Conservation (phyloP, 768 basidiomycete species). For the Hericium coralloides region DNA sequence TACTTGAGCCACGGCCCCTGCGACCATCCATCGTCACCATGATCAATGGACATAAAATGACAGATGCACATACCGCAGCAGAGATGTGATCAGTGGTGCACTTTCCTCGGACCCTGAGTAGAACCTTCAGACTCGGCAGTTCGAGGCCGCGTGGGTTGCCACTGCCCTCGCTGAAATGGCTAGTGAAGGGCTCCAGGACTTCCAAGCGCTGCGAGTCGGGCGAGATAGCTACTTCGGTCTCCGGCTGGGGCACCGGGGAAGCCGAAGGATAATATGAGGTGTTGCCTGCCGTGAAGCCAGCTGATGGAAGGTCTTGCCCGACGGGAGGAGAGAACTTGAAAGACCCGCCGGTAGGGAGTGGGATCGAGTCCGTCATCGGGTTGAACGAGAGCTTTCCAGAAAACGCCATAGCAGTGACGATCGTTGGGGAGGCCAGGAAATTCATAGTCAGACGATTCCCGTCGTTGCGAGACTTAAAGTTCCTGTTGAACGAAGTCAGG, state of each 20-base stretch:
- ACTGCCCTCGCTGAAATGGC: slow-evolving; percentile 48
- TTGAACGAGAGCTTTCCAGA: slow-evolving; percentile 92
- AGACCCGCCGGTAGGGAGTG: slow-evolving; percentile 54
- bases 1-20: slow-evolving; percentile 98
- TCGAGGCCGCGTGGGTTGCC: slow-evolving; percentile 52
- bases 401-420: slow-evolving; percentile 97
- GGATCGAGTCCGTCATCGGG: slow-evolving; percentile 71
- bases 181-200: slow-evolving; percentile 74
- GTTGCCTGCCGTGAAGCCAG: slow-evolving; percentile 74
- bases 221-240: slow-evolving; percentile 68
- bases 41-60: neutral
- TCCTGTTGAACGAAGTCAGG: slow-evolving; percentile 94
- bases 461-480: slow-evolving; percentile 94
- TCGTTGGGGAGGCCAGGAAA: slow-evolving; percentile 93
- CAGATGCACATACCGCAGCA: slow-evolving; percentile 54
- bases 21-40: neutral
- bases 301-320: slow-evolving; percentile 75
- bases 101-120: slow-evolving; percentile 93
- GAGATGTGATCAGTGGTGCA: slow-evolving; percentile 99
- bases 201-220: slow-evolving; percentile 81
- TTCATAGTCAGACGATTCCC: slow-evolving; percentile 94
- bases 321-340: slow-evolving; percentile 83
- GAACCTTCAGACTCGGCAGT: slow-evolving; percentile 70
- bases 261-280: slow-evolving; percentile 71
- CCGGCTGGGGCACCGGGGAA: slow-evolving; percentile 63